These are phyloP conservation scores for Cordyceps cateniannulata DNA, from an alignment of 2,329 filamentous ascomycete genomes.

Conservation along the genomic window DNA sequence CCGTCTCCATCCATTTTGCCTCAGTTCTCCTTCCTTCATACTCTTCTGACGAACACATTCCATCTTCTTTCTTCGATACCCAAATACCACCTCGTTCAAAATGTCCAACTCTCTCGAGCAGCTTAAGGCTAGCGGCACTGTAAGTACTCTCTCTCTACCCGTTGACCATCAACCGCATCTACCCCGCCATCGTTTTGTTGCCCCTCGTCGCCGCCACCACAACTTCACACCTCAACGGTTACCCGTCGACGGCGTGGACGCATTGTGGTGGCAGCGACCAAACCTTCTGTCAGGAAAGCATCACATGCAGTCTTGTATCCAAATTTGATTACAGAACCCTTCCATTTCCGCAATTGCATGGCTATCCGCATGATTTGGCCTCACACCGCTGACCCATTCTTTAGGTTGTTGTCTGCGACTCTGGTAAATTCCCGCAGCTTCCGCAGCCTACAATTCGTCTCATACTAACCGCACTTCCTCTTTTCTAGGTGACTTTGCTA, in stretches of 20 bases:
- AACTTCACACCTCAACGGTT: not conserved
- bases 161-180: not conserved
- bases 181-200: constrained; percentile 20
- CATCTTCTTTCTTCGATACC: not conserved
- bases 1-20: constrained; percentile 8
- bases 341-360: not conserved
- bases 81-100: constrained; percentile 18
- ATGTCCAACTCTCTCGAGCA: constrained; percentile 87
- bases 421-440: constrained; percentile 57
- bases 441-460: constrained; percentile 9
- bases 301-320: too few relatives aligned
- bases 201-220: constrained; percentile 12
- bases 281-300: not conserved
- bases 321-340: not conserved
- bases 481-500: constrained; percentile 64
- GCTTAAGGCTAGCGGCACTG: constrained; percentile 85
- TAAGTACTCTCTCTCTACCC: constrained; percentile 41
- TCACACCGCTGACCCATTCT: not conserved
- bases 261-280: too few relatives aligned
- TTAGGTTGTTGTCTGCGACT: constrained; percentile 92
- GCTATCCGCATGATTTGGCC: not conserved
- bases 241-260: not conserved
- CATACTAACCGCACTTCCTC: constrained; percentile 25
- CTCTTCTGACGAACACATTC: constrained; percentile 5
- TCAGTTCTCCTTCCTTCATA: not conserved